Evolutionary conservation across 352 stramenopile species (phyloP), one percentile per base, ranked within the genome.

Genomic region (Detonula confervacea): DNA sequence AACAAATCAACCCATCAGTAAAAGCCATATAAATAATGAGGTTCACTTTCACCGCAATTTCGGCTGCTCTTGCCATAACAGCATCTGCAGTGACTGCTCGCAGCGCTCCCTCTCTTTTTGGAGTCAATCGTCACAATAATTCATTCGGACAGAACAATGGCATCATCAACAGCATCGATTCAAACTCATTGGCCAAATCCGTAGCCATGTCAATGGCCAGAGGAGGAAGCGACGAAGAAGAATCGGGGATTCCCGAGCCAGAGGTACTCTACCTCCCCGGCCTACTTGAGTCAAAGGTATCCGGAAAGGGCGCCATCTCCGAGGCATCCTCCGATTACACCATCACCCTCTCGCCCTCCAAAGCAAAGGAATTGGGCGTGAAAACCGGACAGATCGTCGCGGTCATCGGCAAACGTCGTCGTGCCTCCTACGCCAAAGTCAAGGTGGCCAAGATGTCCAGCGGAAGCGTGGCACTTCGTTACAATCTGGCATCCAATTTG

Each of bases 331-430:
- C 66, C 20, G 88, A 93, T 77, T 80, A 59, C 30, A 74, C 54
- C 3, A 54, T 93, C 8, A 74, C 42, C 2, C 80, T 93, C 24
- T 86, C 81, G 0, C 52, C 74, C 11, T 76, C 65, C 11, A 93
- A 93, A 54, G 86, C 88, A 0, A 92, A 90, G 69, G 88, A 93
- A 82, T 60, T 93, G 0, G 62, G 69, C 6, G n/a, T 93, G 0
- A 73, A 81, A 52, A 69, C 61, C 4, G 88, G 86, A n/a, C 79
- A 92, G 57, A 49, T 87, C 30, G 83, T 92, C 3, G 79, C 63
- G 9, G 42, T 93, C 12, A 85, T 93, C 29, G 86, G 88, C 39
- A 65, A 86, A 54, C 74, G 88, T 51, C 77, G 88, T 57, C 69
- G 76, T 27, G 88, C 85, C 7, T 61, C 84, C 0, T 93, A 92